Evolutionary conservation across 495 filamentous ascomycete species (phyloP), one percentile per base, ranked within the genome.

Genomic region (Durotheca rogersii): DNA sequence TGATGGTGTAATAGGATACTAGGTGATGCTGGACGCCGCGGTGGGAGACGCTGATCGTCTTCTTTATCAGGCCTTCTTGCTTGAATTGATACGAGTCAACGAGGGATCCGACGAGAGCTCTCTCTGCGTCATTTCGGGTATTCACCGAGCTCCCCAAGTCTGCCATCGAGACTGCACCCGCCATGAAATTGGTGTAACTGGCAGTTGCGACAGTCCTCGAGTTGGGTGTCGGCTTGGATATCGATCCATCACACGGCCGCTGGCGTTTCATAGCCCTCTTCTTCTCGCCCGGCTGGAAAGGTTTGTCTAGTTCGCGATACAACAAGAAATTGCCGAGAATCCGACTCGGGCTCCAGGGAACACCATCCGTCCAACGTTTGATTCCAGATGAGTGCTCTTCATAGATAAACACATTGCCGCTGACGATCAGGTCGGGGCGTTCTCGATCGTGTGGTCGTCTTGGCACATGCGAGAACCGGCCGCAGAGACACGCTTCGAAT

Each of bases 321-420:
- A 96, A 79, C 21, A 96, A 79, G 58, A 90, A 94, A 58, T 95
- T 95, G 33, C 84, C 86, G 34, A 93, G 70, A 25, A 95, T 91
- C 11, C 91, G 84, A 65, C 90, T 94, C 0, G 91, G 90, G 59
- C 87, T 92, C 91, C 91, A 96, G 12, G 82, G 81, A 9, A 88
- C 78, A 2, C 90, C 89, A 64, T 96, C 91, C 0, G 91, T 96
- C 91, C 91, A 96, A 31, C 91, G 79, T 70, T 92, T 94, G 68
- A 96, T 94, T 1, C 87, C 88, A 1, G 90, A 92, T 0, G 86
- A 82, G 45, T 86, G 82, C 62, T 95, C 89, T 61, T 93, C 88
- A 68, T 95, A 95, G 54, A 95, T 86, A 65, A 95, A 92, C 7
- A 95, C 80, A 43, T 85, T 84, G 16, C 91, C 91, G 60, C 88